These are phyloP conservation scores for Linanthus parryae DNA, from an alignment of 148 eudicot genomes.

Conservation along the genomic window DNA sequence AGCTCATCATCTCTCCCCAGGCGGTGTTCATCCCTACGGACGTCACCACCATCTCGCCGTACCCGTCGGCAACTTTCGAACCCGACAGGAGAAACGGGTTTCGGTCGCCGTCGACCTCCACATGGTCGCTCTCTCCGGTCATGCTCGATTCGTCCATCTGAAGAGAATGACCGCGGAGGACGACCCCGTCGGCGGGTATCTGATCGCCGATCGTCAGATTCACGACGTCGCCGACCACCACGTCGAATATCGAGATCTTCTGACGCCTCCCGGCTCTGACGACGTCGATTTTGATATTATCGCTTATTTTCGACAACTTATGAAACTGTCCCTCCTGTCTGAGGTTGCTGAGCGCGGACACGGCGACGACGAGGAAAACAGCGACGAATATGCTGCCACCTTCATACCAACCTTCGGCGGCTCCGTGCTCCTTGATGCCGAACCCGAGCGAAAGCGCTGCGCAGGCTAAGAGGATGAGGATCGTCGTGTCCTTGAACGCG, in stretches of 20 bases:
- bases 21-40: conserved; percentile 73
- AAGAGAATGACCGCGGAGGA: conserved; percentile 58
- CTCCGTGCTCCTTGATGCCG: conserved; percentile 66
- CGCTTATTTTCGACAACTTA: conserved; percentile 69
- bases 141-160: conserved; percentile 79
- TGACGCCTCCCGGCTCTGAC: conserved; percentile 57
- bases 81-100: conserved; percentile 78
- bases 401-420: conserved; percentile 81
- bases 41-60: conserved; percentile 60
- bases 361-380: conserved; percentile 58
- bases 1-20: conserved; percentile 94
- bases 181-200: conserved; percentile 72
- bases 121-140: conserved; percentile 84
- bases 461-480: conserved; percentile 57
- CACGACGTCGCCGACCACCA: conserved; percentile 74
- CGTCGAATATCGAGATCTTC: conserved; percentile 57
- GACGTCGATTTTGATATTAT: conserved; percentile 53
- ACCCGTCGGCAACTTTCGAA: conserved; percentile 77
- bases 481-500: conserved; percentile 63
- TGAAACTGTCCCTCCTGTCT: conserved; percentile 69
- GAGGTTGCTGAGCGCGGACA: conserved; percentile 67
- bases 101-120: conserved; percentile 35
- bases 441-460: conserved; percentile 79
- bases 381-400: conserved; percentile 84
- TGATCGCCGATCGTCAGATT: conserved; percentile 65